Evolutionary conservation across 306 rosid genomes (phyloP).

Genomic region (Gastrolobium bilobum): DNA sequence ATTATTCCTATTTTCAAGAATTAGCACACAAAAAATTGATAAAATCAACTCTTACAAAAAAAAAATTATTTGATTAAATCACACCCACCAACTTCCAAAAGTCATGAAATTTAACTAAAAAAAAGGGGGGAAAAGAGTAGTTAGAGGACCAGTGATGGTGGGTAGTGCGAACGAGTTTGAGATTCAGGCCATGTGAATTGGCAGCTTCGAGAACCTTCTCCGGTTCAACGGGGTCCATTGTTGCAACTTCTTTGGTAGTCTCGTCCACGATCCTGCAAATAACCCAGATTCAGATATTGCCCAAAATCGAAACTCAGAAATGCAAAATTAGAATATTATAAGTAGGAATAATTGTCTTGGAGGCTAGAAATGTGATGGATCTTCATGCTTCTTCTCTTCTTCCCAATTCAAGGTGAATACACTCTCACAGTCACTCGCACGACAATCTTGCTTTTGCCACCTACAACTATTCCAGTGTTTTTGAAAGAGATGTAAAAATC

Average conservation of each 20-base stretch:
- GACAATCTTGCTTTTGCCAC: no score
- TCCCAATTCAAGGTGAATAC: conserved; percentile 30
- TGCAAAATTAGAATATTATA: conserved; percentile 32
- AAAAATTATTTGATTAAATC: no score
- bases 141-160: conserved; percentile 85
- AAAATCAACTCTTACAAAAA: no score
- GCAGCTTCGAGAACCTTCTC: conserved; percentile 79
- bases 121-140: not conserved
- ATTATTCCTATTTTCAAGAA: no score
- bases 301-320: not conserved
- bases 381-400: conserved; percentile 54
- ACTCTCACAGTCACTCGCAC: no score
- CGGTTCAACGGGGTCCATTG: conserved; percentile 91
- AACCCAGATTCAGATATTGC: conserved; percentile 34
- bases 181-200: conserved; percentile 61
- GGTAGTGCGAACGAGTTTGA: conserved; percentile 93
- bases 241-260: conserved; percentile 84
- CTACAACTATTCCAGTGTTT: no score
- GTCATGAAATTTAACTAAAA: no score
- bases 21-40: no score
- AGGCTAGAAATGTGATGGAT: conserved; percentile 51
- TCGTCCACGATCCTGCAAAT: conserved; percentile 76
- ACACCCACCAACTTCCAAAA: no score
- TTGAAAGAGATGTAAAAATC: no score
- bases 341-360: conserved; percentile 54